These are phyloP conservation scores for Tricholoma hemisulphureum DNA, from an alignment of 768 basidiomycete genomes.

Conservation along the genomic window DNA sequence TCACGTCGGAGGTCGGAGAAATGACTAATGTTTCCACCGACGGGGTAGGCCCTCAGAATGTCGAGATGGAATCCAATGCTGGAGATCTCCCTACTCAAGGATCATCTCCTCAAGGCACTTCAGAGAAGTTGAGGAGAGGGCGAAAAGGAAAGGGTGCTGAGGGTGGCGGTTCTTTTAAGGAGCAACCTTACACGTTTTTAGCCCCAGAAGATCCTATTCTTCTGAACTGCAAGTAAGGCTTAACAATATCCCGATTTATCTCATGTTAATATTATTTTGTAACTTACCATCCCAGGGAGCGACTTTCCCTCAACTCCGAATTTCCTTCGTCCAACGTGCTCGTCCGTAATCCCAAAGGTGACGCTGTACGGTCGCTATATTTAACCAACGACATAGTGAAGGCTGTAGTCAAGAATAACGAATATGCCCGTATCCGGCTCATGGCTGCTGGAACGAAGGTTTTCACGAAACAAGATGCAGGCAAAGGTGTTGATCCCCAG, in stretches of 20 bases:
- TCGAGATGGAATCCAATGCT: slow-evolving; percentile 13
- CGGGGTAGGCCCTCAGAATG: slow-evolving; percentile 16
- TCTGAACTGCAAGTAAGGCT: slow-evolving; percentile 66
- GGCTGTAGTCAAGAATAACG: slow-evolving; percentile 74
- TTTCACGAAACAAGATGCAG: slow-evolving; percentile 85
- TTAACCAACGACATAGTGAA: slow-evolving; percentile 84
- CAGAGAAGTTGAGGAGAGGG: slow-evolving; percentile 19
- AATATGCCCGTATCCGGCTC: slow-evolving; percentile 80
- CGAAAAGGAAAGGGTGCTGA: slow-evolving; percentile 17
- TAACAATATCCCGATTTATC: not conserved
- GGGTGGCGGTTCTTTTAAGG: slow-evolving; percentile 61
- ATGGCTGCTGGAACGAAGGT: slow-evolving; percentile 94
- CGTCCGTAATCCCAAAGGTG: slow-evolving; percentile 79
- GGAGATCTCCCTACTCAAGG: slow-evolving; percentile 3
- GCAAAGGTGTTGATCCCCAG: slow-evolving; percentile 53
- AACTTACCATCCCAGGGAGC: slow-evolving; percentile 45
- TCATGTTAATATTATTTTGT: not conserved
- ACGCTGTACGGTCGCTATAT: slow-evolving; percentile 78
- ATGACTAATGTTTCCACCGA: slow-evolving; percentile 1
- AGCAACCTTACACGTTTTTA: slow-evolving; percentile 89
- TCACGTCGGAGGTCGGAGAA: not conserved
- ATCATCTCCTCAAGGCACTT: not conserved
- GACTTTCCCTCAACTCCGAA: slow-evolving; percentile 61
- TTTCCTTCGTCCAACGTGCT: slow-evolving; percentile 82
- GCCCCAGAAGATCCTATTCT: slow-evolving; percentile 68